phyloP scores from a whole-genome alignment of 306 rosid species.

The Senna siamea region DNA sequence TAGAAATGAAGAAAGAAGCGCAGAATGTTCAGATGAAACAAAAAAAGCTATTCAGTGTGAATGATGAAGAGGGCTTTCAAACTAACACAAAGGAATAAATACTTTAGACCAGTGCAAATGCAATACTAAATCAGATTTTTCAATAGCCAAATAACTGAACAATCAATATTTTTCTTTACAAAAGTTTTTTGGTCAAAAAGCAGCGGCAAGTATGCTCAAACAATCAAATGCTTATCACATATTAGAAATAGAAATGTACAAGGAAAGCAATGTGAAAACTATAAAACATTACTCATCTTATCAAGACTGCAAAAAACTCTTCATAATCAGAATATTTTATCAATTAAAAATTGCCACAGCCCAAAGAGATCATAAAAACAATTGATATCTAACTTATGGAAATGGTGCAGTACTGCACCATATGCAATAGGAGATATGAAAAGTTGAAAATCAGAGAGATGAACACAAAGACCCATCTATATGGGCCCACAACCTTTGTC shows the following conservation, averaged over 20 bases:
- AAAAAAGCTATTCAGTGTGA: not conserved
- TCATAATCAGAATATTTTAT: not conserved
- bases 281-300: not conserved
- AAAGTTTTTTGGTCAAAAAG: not conserved
- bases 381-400: not conserved
- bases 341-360: no score
- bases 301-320: not conserved
- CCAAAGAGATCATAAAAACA: not conserved
- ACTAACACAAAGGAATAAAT: no score
- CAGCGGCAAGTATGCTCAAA: not conserved
- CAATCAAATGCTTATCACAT: not conserved
- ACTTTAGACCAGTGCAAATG: not conserved
- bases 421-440: no score
- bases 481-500: no score
- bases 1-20: no score
- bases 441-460: no score
- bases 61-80: no score
- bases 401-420: no score
- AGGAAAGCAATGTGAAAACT: not conserved
- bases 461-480: no score
- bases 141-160: not conserved
- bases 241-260: not conserved
- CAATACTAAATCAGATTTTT: not conserved
- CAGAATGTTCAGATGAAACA: not conserved
- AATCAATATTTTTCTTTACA: not conserved